A percentile compares a stretch with the other conserved stretches of the same genome.
Conservation (phyloP, 345 rosid genomes). For the Raphanus raphanistrum region DNA sequence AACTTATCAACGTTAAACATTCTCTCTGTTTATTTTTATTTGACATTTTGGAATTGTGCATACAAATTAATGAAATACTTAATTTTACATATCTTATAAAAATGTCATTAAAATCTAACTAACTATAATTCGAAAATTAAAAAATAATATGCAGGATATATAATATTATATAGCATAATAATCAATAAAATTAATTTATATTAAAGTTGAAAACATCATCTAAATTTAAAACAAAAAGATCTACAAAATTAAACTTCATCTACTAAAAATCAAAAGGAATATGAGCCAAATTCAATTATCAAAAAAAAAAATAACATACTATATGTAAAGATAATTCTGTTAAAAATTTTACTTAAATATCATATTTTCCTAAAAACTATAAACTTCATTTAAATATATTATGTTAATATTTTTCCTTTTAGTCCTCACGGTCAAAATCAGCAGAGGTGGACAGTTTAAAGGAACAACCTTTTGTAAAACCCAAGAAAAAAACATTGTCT, state of each 20-base stretch:
- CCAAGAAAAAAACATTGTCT: slow-evolving; percentile 47
- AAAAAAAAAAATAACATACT: neutral
- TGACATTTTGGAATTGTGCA: neutral
- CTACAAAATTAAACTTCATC: neutral
- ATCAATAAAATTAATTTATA: no score
- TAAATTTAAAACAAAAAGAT: neutral
- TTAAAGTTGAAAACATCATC: neutral
- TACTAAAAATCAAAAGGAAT: neutral
- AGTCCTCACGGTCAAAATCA: slow-evolving; percentile 10
- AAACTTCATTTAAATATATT: neutral
- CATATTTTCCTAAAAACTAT: neutral
- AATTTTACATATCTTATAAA: no score
- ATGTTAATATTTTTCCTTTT: neutral
- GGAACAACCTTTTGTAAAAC: slow-evolving; percentile 32
- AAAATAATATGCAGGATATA: neutral
- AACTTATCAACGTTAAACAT: neutral
- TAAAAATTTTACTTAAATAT: neutral
- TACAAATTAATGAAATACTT: no score
- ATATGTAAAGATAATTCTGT: neutral
- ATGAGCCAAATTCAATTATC: neutral
- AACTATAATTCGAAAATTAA: no score
- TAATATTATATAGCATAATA: neutral
- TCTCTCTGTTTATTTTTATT: neutral
- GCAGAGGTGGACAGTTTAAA: slow-evolving; percentile 26
- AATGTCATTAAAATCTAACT: neutral